Evolutionary conservation across 176 grass and related monocot genomes (phyloP), one percentile per base, ranked within the genome.

Genomic region (Raddia guianensis): DNA sequence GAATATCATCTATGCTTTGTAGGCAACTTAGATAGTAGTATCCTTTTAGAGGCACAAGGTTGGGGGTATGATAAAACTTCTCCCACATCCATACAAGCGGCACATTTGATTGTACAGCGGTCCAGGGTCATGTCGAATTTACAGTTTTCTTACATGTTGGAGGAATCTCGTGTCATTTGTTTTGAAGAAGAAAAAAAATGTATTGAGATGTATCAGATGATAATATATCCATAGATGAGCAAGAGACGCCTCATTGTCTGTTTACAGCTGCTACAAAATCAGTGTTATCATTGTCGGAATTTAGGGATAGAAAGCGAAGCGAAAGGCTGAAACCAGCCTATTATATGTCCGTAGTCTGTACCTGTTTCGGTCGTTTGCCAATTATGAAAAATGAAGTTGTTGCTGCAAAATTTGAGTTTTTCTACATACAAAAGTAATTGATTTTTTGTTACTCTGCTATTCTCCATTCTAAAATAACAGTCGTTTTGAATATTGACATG

Each of bases 291-390:
- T n/a, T 67, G 43, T 21, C 18, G 4, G 18, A 68, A 68, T 68
- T 12, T 12, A 19, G 43, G 20, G 12, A 48, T 10, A 47, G n/a
- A 21, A 69, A 69, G 44, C 3, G 9, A 69, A 11, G n/a, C 19
- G 14, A 82, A 73, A 82, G n/a, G 34, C 70, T 74, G 80, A 49
- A 33, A 54, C 80, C 33, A 82, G 18, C 47, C 19, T 53, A 3
- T 65, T 40, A 3, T 2, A 5, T 40, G 37, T 3, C 27, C 27
- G 37, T 40, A 40, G 60, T 12, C 80, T 8, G 47, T 54, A 75
- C 34, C 60, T 74, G 58, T 19, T 52, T 63, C 57, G 80, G 34
- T 34, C 5, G 12, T 21, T 61, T 19, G 53, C 78, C 27, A 12
- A 12, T 19, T 18, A 35, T 18, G 18, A 14, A 8, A 8, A 6